phyloP scores from a whole-genome alignment of 1,139 yeast genomes.

The Williopsis jadinii region DNA sequence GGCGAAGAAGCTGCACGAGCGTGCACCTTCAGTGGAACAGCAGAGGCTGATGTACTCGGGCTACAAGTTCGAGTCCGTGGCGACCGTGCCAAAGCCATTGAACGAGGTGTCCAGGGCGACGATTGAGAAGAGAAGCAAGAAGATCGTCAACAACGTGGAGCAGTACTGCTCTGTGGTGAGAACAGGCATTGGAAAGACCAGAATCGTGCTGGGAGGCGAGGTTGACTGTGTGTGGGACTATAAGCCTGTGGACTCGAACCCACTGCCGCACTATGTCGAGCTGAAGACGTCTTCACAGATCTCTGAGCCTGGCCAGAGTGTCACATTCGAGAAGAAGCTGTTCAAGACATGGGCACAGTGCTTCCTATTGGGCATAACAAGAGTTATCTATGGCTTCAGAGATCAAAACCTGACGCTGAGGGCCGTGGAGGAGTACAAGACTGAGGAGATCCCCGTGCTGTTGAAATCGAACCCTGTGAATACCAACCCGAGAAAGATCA shows the following conservation, averaged over 20 bases:
- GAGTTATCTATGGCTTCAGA: constrained; percentile 78
- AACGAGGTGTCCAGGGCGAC: constrained; percentile 53
- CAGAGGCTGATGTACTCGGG: constrained; percentile 57
- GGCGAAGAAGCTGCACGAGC: constrained; percentile 17
- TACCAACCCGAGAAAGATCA: constrained; percentile 41
- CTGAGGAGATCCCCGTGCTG: constrained; percentile 69
- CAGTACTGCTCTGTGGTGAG: constrained; percentile 74
- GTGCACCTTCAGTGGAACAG: constrained; percentile 24
- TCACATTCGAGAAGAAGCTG: constrained; percentile 63
- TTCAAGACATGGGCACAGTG: constrained; percentile 91
- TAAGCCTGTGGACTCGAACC: constrained; percentile 32
- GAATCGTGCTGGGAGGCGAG: constrained; percentile 77
- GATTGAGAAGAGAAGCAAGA: constrained; percentile 58
- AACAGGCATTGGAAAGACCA: constrained; percentile 75
- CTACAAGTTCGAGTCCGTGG: constrained; percentile 76
- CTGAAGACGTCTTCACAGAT: constrained; percentile 66
- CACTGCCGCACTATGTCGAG: constrained; percentile 74
- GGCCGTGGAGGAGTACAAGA: constrained; percentile 65
- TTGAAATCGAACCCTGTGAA: constrained; percentile 27
- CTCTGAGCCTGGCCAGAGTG: constrained; percentile 43
- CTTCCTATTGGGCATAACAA: constrained; percentile 75
- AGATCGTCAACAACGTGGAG: constrained; percentile 59
- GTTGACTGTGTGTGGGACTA: constrained; percentile 87
- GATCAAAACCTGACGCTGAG: constrained; percentile 60
- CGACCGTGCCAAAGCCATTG: constrained; percentile 77